Conservation (phyloP, 805 yeast genomes). For the Starmerella lactis-condensi region DNA sequence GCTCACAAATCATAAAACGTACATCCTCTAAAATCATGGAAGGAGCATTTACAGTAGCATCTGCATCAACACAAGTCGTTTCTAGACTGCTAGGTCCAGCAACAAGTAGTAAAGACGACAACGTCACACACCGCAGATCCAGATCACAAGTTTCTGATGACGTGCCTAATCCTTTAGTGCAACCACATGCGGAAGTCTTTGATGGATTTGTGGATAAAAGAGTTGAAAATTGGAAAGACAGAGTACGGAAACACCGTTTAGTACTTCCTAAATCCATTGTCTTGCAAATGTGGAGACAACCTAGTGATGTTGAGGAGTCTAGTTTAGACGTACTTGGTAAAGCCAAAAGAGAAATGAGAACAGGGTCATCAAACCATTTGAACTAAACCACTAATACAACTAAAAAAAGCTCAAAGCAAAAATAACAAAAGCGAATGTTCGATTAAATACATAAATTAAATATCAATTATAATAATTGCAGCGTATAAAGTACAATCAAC, state of each 20-base stretch:
- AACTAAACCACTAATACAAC: too few species aligned
- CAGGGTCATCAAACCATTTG: too few species aligned
- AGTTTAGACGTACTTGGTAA: too few species aligned
- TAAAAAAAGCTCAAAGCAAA: too few species aligned
- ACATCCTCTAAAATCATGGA: conserved; percentile 14
- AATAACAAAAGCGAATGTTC: too few species aligned
- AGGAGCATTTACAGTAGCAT: conserved; percentile 9
- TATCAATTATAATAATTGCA: too few species aligned
- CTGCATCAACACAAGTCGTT: conserved; percentile 10
- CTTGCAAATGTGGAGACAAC: conserved; percentile 30
- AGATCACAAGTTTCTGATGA: too few species aligned
- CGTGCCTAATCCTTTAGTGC: too few species aligned
- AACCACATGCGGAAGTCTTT: too few species aligned
- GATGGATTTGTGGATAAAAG: conserved; percentile 28
- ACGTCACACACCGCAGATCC: neutral
- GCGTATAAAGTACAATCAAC: too few species aligned
- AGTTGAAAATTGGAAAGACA: conserved; percentile 37
- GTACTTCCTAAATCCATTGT: conserved; percentile 26
- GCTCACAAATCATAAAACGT: conserved; percentile 16
- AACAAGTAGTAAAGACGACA: neutral
- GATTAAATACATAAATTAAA: too few species aligned
- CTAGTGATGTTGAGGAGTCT: conserved; percentile 26
- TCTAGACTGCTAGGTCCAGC: conserved; percentile 10
- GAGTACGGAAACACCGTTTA: conserved; percentile 29
- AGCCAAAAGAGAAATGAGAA: too few species aligned